phyloP scores from a whole-genome alignment of 192 early-diverging fungal genomes.

The Coemansia nantahalensis region DNA sequence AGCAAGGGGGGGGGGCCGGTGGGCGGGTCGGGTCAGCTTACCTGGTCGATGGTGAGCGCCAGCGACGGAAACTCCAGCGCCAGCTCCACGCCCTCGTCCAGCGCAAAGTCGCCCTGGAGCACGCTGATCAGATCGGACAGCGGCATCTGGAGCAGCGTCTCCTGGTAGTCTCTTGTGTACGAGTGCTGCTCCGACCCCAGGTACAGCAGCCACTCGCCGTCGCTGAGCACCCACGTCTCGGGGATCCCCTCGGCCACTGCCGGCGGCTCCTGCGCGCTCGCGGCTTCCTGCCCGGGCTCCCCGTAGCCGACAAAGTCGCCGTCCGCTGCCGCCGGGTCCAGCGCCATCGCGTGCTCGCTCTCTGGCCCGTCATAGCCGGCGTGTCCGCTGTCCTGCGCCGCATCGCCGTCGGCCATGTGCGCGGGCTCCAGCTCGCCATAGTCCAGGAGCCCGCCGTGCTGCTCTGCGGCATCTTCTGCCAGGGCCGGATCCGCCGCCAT shows the following conservation, averaged over 20 bases:
- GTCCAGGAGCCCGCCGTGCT: slow-evolving; percentile 12
- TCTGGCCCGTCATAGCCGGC: too few species aligned
- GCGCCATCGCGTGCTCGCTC: too few species aligned
- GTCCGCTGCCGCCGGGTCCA: too few species aligned
- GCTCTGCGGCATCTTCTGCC: too few species aligned
- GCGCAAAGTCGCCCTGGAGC: slow-evolving; percentile 29
- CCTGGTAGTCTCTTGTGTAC: slow-evolving; percentile 23
- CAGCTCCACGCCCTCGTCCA: slow-evolving; percentile 24
- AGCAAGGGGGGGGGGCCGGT: too few species aligned
- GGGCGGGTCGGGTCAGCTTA: too few species aligned
- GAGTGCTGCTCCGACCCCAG: slow-evolving; percentile 33
- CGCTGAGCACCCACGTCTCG: slow-evolving; percentile 41
- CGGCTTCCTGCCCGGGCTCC: neutral
- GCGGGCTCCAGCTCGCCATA: slow-evolving; percentile 24
- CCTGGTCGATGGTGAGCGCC: slow-evolving; percentile 38
- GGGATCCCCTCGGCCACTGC: slow-evolving; percentile 6
- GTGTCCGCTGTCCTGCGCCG: too few species aligned
- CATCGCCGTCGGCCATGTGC: too few species aligned
- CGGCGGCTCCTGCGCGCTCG: neutral
- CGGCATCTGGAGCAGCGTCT: slow-evolving; percentile 24
- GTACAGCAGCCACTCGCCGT: slow-evolving; percentile 46
- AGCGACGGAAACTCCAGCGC: slow-evolving; percentile 49
- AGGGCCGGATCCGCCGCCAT: too few species aligned
- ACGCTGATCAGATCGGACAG: slow-evolving; percentile 29
- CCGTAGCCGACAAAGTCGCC: too few species aligned